Evolutionary conservation across 805 yeast genomes (phyloP), one percentile per base, ranked within the genome.

Genomic region (Teunomyces barrocoloradensis): DNA sequence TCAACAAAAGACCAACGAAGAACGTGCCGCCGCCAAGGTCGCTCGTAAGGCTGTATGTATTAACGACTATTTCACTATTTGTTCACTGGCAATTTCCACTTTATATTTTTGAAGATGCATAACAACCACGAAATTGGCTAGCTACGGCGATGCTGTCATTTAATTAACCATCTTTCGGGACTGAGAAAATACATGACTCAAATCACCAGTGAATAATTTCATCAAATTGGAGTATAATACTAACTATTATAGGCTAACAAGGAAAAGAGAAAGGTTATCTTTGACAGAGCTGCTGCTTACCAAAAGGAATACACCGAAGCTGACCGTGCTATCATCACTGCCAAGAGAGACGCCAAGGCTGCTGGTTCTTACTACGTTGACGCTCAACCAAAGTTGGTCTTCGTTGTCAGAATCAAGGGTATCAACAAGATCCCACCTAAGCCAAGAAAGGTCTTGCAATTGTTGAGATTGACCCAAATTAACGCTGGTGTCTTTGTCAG

Each of bases 391-490:
- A 90, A 89, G 79, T 86, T 91, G 69, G 96, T 89, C 61, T 89
- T 91, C 75, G 96, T 91, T 70, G 84, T 91, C 76, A 89, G 98
- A 87, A 91, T 91, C 85, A 91, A 91, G 92, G 97, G 97, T 91
- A 89, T 91, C 77, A 87, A 81, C 91, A 91, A 90, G 87, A 89
- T 91, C 67, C 88, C 97, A 71, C 97, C 97, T 71, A 91, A 91
- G 87, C 96, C 97, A 84, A 90, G 97, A 88, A 91, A 91, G 88
- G 96, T 91, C 68, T 77, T 89, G 75, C 96, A 87, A 79, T 84
- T 90, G 73, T 81, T 89, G 76, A 86, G 96, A 83, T 84, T 89
- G 77, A 81, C 84, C 73, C 96, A 88, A 81, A 87, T 89, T 77
- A 89, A 89, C 83, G 81, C 94, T 67, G 97, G 92, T 84, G 94